Conservation (phyloP, 768 basidiomycete genomes). For the Leccinum ochraceum region DNA sequence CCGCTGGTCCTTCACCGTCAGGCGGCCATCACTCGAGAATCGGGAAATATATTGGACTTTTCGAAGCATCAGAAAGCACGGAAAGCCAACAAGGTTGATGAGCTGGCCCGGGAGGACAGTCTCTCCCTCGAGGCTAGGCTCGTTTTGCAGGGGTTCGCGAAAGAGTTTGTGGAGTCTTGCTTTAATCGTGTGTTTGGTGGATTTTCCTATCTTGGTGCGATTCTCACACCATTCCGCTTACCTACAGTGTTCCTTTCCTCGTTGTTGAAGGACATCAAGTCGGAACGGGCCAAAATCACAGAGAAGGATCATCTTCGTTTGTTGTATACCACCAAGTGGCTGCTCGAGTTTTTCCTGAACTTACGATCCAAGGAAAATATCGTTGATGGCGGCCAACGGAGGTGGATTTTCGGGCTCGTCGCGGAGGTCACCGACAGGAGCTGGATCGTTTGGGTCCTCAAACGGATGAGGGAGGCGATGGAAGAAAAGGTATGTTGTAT, state of each 20-base stretch:
- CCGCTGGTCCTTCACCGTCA: constrained; percentile 84
- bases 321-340: constrained; percentile 86
- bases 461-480: constrained; percentile 83
- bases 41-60: constrained; percentile 72
- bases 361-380: constrained; percentile 41
- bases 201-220: constrained; percentile 10
- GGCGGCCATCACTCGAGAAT: constrained; percentile 69
- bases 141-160: constrained; percentile 68
- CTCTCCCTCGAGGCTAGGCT: constrained; percentile 63
- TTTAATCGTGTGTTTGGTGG: constrained; percentile 75
- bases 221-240: constrained; percentile 19
- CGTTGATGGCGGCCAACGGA: constrained; percentile 25
- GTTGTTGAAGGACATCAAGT: constrained; percentile 90
- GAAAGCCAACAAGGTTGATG: constrained; percentile 64
- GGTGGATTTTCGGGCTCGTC: constrained; percentile 72
- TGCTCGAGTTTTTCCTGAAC: constrained; percentile 85
- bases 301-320: constrained; percentile 93
- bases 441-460: constrained; percentile 90
- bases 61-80: constrained; percentile 60
- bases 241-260: constrained; percentile 79
- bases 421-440: constrained; percentile 83
- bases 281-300: constrained; percentile 88
- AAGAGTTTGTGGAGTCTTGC: constrained; percentile 74
- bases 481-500: constrained; percentile 77
- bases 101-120: constrained; percentile 66